phyloP scores from a whole-genome alignment of 768 basidiomycete genomes.

The Suillus lakei region DNA sequence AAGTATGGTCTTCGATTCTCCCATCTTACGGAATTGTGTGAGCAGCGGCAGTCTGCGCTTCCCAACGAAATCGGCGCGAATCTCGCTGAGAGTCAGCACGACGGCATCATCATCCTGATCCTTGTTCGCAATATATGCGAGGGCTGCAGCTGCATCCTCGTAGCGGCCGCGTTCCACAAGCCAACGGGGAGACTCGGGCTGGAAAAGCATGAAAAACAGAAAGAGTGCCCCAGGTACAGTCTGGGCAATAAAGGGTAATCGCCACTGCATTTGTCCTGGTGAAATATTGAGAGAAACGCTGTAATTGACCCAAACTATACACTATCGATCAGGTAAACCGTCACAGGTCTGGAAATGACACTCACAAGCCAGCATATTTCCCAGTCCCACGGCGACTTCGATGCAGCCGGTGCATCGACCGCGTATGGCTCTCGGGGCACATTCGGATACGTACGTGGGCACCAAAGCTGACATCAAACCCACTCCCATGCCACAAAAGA shows the following conservation, averaged over 20 bases:
- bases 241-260: conserved; percentile 41
- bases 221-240: conserved; percentile 46
- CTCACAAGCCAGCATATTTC: conserved; percentile 42
- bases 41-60: conserved; percentile 29
- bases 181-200: conserved; percentile 49
- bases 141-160: conserved; percentile 38
- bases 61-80: conserved; percentile 39
- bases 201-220: conserved; percentile 38
- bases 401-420: conserved; percentile 41
- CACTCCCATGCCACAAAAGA: conserved; percentile 54
- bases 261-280: conserved; percentile 39
- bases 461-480: conserved; percentile 42
- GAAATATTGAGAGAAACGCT: conserved; percentile 31
- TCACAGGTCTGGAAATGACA: conserved; percentile 4
- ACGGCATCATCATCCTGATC: conserved; percentile 32
- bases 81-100: conserved; percentile 37
- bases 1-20: conserved; percentile 32
- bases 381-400: conserved; percentile 37
- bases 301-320: conserved; percentile 43
- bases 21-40: conserved; percentile 39
- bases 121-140: conserved; percentile 32
- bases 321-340: neutral
- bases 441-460: conserved; percentile 44
- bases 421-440: conserved; percentile 40
- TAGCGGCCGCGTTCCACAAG: conserved; percentile 40